phyloP scores from a whole-genome alignment of 192 early-diverging fungal genomes.

The Backusella circina region DNA sequence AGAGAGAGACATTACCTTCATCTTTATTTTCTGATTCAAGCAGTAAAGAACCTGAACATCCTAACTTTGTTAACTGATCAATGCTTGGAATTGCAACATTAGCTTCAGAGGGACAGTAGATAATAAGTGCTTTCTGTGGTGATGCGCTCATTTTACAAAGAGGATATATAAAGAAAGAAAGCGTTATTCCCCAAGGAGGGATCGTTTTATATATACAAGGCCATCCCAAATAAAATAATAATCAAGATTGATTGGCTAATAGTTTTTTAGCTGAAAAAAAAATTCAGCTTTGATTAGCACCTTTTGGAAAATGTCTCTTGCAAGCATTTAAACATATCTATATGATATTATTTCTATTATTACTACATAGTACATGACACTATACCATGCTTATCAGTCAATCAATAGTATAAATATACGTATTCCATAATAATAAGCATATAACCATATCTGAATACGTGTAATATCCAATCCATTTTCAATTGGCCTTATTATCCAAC shows the following conservation, averaged over 20 bases:
- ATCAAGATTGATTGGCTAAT: not conserved
- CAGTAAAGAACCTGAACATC: not conserved
- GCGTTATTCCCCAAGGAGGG: not conserved
- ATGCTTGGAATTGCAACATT: not conserved
- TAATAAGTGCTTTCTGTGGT: conserved; percentile 7
- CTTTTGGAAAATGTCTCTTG: not conserved
- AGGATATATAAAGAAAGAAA: not conserved
- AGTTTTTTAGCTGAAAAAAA: not conserved
- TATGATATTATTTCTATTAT: too few species aligned
- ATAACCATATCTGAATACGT: too few species aligned
- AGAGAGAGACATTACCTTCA: not conserved
- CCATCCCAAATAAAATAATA: not conserved
- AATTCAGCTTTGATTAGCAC: not conserved
- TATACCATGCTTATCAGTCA: too few species aligned
- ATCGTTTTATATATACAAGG: not conserved
- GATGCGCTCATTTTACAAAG: not conserved
- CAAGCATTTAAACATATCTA: too few species aligned
- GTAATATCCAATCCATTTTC: too few species aligned
- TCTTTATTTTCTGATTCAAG: not conserved
- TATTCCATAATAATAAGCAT: too few species aligned
- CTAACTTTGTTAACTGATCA: not conserved
- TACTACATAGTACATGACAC: too few species aligned
- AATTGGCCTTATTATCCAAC: too few species aligned
- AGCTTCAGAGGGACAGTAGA: not conserved
- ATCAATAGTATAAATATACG: too few species aligned